These are phyloP conservation scores for Arctostaphylos glauca DNA, from an alignment of 148 eudicot genomes.

Conservation along the genomic window DNA sequence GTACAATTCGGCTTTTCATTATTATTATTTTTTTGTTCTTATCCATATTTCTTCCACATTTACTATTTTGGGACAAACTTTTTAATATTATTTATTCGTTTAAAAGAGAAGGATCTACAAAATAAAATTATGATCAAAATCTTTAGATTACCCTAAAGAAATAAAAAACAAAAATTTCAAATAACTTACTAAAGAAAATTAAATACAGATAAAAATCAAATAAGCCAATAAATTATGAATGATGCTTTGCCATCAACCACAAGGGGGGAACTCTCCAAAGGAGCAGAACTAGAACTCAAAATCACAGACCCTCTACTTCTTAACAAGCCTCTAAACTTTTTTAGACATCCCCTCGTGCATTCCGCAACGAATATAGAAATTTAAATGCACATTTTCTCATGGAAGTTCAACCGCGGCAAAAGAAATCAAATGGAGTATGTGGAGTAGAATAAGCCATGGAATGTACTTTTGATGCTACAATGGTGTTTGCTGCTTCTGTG, in stretches of 20 bases:
- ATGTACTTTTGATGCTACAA: slow-evolving; percentile 65
- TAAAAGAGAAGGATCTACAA: too few species aligned
- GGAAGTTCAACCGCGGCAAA: slow-evolving; percentile 37
- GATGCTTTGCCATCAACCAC: not conserved
- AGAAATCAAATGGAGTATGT: slow-evolving; percentile 54
- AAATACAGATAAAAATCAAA: not conserved
- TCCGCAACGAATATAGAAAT: not conserved
- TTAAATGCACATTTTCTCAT: too few species aligned
- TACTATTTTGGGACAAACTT: too few species aligned
- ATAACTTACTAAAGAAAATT: too few species aligned
- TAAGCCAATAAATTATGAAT: not conserved
- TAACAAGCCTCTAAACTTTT: not conserved
- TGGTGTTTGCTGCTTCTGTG: slow-evolving; percentile 77
- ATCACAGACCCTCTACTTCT: not conserved
- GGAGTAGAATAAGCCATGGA: slow-evolving; percentile 72
- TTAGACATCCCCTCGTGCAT: not conserved
- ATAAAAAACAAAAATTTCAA: too few species aligned
- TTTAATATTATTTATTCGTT: too few species aligned
- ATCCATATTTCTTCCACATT: too few species aligned
- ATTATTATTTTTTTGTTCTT: too few species aligned
- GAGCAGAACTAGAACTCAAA: not conserved
- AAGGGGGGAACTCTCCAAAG: not conserved
- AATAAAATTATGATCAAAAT: too few species aligned
- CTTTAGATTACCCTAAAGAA: too few species aligned
- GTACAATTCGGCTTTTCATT: too few species aligned